Conservation (phyloP, 768 basidiomycete genomes). For the Erythrobasidium yunnanense region DNA sequence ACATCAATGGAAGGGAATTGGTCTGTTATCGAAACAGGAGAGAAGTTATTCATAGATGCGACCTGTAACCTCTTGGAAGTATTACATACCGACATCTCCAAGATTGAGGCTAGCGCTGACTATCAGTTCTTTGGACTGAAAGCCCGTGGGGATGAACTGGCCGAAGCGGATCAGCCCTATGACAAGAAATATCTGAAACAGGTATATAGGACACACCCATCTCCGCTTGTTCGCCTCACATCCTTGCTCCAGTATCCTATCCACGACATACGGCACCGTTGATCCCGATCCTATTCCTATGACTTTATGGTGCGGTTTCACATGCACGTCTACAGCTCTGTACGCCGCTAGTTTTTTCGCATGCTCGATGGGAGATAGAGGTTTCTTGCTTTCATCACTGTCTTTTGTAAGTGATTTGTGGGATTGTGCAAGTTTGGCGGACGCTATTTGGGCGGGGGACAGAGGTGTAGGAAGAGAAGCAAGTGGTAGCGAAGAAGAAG, state of each 20-base stretch:
- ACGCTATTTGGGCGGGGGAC: background rate
- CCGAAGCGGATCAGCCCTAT: too few relatives aligned
- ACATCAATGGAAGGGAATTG: constrained; percentile 65
- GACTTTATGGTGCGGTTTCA: constrained; percentile 64
- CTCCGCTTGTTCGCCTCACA: constrained; percentile 52
- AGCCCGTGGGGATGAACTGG: constrained; percentile 53
- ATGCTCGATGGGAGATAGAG: constrained; percentile 50
- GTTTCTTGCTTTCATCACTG: background rate
- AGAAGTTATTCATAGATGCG: too few relatives aligned
- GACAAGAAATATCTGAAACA: too few relatives aligned
- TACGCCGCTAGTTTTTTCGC: constrained; percentile 88
- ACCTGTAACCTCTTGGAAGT: too few relatives aligned
- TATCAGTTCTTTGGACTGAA: constrained; percentile 92
- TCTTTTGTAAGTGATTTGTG: background rate
- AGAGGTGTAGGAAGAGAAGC: background rate
- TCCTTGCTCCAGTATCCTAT: constrained; percentile 80
- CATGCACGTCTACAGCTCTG: constrained; percentile 82
- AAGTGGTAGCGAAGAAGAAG: background rate
- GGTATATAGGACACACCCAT: constrained; percentile 8
- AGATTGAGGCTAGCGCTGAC: constrained; percentile 50
- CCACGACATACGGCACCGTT: constrained; percentile 63
- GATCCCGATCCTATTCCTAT: constrained; percentile 52
- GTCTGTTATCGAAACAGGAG: constrained; percentile 10
- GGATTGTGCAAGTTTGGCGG: too few relatives aligned
- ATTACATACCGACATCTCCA: constrained; percentile 30